A percentile compares a stretch with the other conserved stretches of the same genome.
phyloP scores from a whole-genome alignment of 192 early-diverging fungal species.

The Rhizoclosmatium sp. region DNA sequence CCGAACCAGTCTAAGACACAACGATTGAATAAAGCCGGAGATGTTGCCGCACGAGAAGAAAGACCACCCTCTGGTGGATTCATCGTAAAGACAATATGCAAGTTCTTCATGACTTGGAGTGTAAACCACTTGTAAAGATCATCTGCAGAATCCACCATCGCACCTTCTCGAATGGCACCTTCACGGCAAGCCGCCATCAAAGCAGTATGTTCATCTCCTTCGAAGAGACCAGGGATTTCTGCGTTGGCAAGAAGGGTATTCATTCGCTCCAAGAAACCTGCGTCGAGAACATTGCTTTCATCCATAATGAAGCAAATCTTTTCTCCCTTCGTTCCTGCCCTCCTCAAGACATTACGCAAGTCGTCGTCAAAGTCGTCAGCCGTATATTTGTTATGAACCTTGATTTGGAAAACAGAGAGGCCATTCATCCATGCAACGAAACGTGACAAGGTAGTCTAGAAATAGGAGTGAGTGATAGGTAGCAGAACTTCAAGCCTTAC shows the following conservation, averaged over 20 bases:
- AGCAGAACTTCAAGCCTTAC: conserved; percentile 15
- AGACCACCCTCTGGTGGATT: conserved; percentile 96
- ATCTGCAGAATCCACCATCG: conserved; percentile 91
- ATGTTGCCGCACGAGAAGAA: conserved; percentile 92
- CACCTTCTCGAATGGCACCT: conserved; percentile 89
- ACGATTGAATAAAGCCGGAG: conserved; percentile 99
- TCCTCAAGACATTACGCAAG: conserved; percentile 84
- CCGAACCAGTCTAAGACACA: conserved; percentile 99
- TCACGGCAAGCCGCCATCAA: conserved; percentile 96
- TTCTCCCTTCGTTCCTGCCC: conserved; percentile 96
- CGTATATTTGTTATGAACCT: conserved; percentile 97
- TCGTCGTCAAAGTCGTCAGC: conserved; percentile 99
- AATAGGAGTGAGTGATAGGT: background rate
- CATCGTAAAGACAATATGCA: conserved; percentile 99
- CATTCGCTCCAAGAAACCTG: conserved; percentile 99
- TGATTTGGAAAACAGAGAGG: conserved; percentile 92
- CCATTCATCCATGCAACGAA: conserved; percentile 99
- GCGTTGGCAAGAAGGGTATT: conserved; percentile 99
- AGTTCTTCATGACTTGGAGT: conserved; percentile 91
- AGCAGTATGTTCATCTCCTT: conserved; percentile 95
- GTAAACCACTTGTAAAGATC: conserved; percentile 99
- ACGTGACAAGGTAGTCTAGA: conserved; percentile 87
- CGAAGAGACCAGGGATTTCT: conserved; percentile 98
- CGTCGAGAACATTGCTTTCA: conserved; percentile 96
- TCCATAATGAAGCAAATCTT: conserved; percentile 98